These are phyloP conservation scores for Aspergillus indologenus DNA, from an alignment of 495 filamentous ascomycete genomes.

Conservation along the genomic window DNA sequence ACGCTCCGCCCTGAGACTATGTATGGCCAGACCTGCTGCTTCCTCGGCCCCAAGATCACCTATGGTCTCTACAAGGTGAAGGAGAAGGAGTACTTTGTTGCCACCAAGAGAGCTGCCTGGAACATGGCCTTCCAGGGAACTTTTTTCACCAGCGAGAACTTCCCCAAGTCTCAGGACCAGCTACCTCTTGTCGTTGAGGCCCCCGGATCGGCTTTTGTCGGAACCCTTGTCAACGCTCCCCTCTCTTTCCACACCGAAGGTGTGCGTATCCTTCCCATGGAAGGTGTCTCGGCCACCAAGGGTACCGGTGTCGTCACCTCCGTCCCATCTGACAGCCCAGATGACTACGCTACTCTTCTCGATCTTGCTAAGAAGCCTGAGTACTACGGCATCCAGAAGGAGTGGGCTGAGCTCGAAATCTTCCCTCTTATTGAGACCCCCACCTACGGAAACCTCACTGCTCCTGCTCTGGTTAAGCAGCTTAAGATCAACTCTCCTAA, in stretches of 20 bases:
- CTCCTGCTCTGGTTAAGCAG: constrained; percentile 79
- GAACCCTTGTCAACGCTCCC: constrained; percentile 81
- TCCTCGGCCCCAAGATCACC: constrained; percentile 85
- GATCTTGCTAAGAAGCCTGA: constrained; percentile 97
- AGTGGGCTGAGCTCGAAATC: constrained; percentile 91
- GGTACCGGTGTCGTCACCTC: constrained; percentile 95
- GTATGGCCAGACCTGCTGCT: constrained; percentile 96
- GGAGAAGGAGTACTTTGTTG: constrained; percentile 80
- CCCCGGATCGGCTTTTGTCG: constrained; percentile 74
- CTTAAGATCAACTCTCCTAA: constrained; percentile 97
- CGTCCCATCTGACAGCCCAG: constrained; percentile 91
- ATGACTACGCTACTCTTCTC: constrained; percentile 85
- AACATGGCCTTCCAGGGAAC: constrained; percentile 96
- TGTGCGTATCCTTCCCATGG: constrained; percentile 92
- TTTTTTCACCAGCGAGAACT: constrained; percentile 71
- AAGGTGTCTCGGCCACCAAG: constrained; percentile 83
- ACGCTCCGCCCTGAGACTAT: constrained; percentile 96
- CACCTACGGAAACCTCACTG: constrained; percentile 79
- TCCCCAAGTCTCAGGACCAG: constrained; percentile 58
- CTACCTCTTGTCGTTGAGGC: constrained; percentile 59
- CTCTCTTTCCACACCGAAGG: constrained; percentile 81
- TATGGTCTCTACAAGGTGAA: constrained; percentile 86
- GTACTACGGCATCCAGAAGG: constrained; percentile 93
- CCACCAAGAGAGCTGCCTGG: constrained; percentile 80
- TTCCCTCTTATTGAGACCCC: constrained; percentile 87